phyloP scores from a whole-genome alignment of 2,329 filamentous ascomycete genomes.

The Fusarium tuaranense region DNA sequence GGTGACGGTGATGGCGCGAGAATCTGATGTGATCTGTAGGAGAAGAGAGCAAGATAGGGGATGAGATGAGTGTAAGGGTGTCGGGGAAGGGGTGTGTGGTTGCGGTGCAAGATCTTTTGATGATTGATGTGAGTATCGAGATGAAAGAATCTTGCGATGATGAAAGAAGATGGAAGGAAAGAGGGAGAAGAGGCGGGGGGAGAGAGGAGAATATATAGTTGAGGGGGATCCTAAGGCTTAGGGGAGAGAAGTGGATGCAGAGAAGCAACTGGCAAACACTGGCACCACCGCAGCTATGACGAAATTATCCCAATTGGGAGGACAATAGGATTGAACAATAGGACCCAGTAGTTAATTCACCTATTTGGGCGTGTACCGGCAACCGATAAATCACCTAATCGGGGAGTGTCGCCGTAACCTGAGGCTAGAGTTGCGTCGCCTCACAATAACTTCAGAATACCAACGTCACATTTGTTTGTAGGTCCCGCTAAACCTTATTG shows the following conservation, averaged over 20 bases:
- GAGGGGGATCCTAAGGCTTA: neutral
- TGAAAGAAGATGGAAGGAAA: neutral
- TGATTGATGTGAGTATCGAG: neutral
- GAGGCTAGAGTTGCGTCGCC: neutral
- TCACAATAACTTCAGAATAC: neutral
- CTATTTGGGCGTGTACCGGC: neutral
- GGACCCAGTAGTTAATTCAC: neutral
- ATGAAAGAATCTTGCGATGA: neutral
- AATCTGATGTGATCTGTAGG: neutral
- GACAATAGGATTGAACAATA: neutral
- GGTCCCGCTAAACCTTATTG: neutral
- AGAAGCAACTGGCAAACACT: neutral
- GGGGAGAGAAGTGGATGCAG: neutral
- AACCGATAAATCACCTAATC: neutral
- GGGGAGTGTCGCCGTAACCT: neutral
- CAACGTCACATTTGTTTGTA: neutral
- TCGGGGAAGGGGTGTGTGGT: neutral
- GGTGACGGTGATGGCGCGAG: neutral
- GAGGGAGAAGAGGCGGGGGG: neutral
- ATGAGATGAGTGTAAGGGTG: too few relatives aligned
- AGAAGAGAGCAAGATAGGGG: neutral
- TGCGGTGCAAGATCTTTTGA: neutral
- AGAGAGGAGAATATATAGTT: neutral
- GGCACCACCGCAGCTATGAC: neutral
- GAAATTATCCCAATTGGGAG: neutral